phyloP scores from a whole-genome alignment of 306 rosid species.

The Urtica urens region DNA sequence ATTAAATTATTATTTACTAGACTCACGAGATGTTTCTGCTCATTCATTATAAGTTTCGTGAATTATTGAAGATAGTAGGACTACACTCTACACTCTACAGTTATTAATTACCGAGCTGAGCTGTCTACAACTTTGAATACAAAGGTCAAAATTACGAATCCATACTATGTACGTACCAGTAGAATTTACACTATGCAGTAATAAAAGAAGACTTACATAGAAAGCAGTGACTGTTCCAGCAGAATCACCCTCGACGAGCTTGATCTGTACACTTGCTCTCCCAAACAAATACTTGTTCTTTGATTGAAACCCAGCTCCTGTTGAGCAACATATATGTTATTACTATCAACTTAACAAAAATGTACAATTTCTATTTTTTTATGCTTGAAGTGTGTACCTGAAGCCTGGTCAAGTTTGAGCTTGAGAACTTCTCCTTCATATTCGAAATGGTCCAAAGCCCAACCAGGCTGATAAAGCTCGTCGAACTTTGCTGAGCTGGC shows the following conservation, averaged over 20 bases:
- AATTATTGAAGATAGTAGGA: neutral
- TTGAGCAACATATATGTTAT: constrained; percentile 12
- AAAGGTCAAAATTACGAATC: no score
- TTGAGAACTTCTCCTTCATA: constrained; percentile 67
- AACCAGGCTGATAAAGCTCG: constrained; percentile 69
- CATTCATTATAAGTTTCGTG: neutral
- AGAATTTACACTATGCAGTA: no score
- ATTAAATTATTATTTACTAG: neutral
- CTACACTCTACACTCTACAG: neutral
- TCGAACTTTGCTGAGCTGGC: constrained; percentile 57
- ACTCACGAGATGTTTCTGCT: neutral
- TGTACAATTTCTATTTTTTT: no score
- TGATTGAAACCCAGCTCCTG: constrained; percentile 92
- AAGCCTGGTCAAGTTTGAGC: constrained; percentile 66
- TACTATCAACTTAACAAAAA: neutral
- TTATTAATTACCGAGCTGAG: constrained; percentile 5
- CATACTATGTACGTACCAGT: no score
- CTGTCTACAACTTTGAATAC: neutral
- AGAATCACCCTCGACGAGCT: constrained; percentile 87
- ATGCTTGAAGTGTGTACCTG: constrained; percentile 36
- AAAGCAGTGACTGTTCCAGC: constrained; percentile 95
- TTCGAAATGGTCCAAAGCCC: constrained; percentile 77
- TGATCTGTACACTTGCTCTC: constrained; percentile 59
- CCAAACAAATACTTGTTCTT: constrained; percentile 82
- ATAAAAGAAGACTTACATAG: constrained; percentile 43